Conservation (phyloP, 495 filamentous ascomycete species). For the Aspergillus cavernicola region DNA sequence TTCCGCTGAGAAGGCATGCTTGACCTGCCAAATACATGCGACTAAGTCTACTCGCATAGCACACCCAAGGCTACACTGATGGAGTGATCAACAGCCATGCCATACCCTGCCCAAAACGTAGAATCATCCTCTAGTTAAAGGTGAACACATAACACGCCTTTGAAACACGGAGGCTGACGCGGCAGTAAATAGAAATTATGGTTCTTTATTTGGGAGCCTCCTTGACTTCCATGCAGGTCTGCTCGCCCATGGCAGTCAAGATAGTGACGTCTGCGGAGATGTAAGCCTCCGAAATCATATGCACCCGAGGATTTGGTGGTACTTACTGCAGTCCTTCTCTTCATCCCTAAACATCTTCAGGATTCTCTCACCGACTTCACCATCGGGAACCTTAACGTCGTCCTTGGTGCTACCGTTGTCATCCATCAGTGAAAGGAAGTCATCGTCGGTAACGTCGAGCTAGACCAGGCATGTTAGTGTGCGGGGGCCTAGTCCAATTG, state of each 20-base stretch:
- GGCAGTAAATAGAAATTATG: slow-evolving; percentile 25
- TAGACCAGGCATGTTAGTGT: slow-evolving; percentile 27
- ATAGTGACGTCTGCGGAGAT: slow-evolving; percentile 70
- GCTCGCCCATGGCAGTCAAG: slow-evolving; percentile 93
- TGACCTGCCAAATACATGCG: slow-evolving; percentile 39
- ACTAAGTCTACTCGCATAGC: slow-evolving; percentile 35
- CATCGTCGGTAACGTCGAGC: slow-evolving; percentile 87
- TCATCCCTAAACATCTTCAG: slow-evolving; percentile 68
- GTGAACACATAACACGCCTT: slow-evolving; percentile 28
- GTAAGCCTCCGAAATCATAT: slow-evolving; percentile 8
- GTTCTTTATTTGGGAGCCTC: slow-evolving; percentile 60
- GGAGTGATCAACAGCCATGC: slow-evolving; percentile 23
- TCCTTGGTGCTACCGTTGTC: slow-evolving; percentile 81
- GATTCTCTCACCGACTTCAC: slow-evolving; percentile 81
- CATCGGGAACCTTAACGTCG: slow-evolving; percentile 90
- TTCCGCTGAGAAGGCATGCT: slow-evolving; percentile 34
- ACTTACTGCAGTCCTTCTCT: slow-evolving; percentile 81
- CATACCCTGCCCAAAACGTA: slow-evolving; percentile 29
- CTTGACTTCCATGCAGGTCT: slow-evolving; percentile 89
- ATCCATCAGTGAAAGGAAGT: slow-evolving; percentile 84
- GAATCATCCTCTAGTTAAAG: slow-evolving; percentile 28
- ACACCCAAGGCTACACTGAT: slow-evolving; percentile 37
- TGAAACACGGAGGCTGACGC: slow-evolving; percentile 35
- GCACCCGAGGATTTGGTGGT: neutral
- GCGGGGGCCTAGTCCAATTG: neutral